phyloP scores from a whole-genome alignment of 345 rosid genomes.

The Murraya koenigii region DNA sequence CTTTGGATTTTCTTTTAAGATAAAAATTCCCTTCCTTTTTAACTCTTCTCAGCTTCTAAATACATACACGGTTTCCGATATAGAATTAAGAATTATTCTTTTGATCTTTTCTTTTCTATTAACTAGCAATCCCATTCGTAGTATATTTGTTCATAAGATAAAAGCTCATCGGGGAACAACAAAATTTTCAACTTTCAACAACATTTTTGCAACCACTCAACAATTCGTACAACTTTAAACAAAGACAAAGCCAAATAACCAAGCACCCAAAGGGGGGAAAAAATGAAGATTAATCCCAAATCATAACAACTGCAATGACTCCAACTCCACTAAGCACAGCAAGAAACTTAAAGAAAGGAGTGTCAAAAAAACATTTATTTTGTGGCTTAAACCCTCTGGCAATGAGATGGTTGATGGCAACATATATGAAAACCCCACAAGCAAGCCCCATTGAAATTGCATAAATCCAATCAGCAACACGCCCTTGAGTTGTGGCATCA shows the following conservation, averaged over 20 bases:
- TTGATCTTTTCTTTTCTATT: too few relatives aligned
- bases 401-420: slow-evolving; percentile 82
- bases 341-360: slow-evolving; percentile 66
- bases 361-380: slow-evolving; percentile 42
- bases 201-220: background rate
- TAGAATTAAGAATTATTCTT: too few relatives aligned
- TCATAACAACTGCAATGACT: slow-evolving; percentile 75
- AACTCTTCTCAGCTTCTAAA: too few relatives aligned
- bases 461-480: slow-evolving; percentile 61
- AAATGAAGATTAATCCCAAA: slow-evolving; percentile 44
- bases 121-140: too few relatives aligned
- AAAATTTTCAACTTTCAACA: background rate
- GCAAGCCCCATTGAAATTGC: slow-evolving; percentile 84
- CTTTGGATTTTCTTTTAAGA: too few relatives aligned
- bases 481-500: slow-evolving; percentile 69
- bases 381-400: slow-evolving; percentile 74
- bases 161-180: too few relatives aligned
- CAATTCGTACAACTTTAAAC: background rate
- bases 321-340: slow-evolving; percentile 71
- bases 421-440: slow-evolving; percentile 79
- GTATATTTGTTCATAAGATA: too few relatives aligned
- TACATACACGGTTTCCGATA: too few relatives aligned
- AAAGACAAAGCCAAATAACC: too few relatives aligned
- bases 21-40: too few relatives aligned
- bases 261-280: background rate